Base-by-base conservation (phyloP, 139 green algal genomes). In the Chlorella sp. region DNA sequence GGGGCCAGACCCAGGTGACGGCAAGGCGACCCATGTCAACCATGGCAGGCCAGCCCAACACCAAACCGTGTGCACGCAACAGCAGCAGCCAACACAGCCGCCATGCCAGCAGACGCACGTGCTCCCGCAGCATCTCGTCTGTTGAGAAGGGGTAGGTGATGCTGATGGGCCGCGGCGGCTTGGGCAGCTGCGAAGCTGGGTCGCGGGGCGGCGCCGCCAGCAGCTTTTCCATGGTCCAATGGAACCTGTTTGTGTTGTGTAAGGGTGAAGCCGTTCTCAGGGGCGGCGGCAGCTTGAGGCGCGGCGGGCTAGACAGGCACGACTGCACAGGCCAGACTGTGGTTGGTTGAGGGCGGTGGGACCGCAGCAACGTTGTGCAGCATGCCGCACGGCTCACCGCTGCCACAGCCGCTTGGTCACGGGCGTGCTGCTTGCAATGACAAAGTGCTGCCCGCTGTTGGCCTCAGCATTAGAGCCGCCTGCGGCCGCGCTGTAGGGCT, bases 341-440 rank as follows among this genome's bases (percentile, higher is more conserved):
- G n/a, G 19, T 19, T n/a, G n/a, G n/a, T n/a, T n/a, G n/a, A n/a
- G n/a, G n/a, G n/a, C n/a, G n/a, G n/a, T n/a, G n/a, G n/a, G n/a
- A n/a, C n/a, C n/a, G n/a, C n/a, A n/a, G n/a, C n/a, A n/a, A n/a
- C n/a, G n/a, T n/a, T n/a, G n/a, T n/a, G n/a, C 17, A 0, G n/a
- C 17, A 43, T 6, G 22, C 69, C 19, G 40, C 41, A 8, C 14
- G 8, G 26, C 60, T 73, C 43, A 88, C 62, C 84, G 58, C 74
- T 82, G 76, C 83, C 83, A 87, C 26, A 83, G 64, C 16, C 87
- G 81, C 82, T 93, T 93, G 11, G 92, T 95, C 6, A 95, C 89
- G 0, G 92, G 89, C 41, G 92, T 94, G 82, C 91, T 94, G 43
- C 36, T 60, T 9, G 72, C 72, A 40, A 78, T 60, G 51, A 60